Evolutionary conservation across 2,329 filamentous ascomycete species (phyloP).

Genomic region (Bipolaris bicolor): DNA sequence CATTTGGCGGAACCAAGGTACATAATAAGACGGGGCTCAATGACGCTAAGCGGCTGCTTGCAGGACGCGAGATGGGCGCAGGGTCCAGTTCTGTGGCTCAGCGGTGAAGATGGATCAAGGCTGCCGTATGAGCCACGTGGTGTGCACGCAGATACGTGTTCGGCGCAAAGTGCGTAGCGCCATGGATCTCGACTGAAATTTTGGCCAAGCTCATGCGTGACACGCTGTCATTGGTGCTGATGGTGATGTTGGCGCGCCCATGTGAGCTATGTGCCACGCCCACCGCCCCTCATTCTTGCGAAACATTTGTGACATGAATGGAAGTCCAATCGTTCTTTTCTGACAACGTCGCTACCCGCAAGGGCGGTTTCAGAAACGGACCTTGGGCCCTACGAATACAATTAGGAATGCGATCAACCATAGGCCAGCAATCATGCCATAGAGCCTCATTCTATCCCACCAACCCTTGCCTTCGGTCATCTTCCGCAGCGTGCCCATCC

Average conservation of each 20-base stretch:
- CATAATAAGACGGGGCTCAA: constrained; percentile 16
- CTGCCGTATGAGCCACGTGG: not conserved
- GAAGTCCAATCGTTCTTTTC: not conserved
- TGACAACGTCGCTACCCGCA: not conserved
- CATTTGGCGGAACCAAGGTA: constrained; percentile 2
- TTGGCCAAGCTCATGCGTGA: constrained; percentile 1
- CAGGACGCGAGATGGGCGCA: constrained; percentile 26
- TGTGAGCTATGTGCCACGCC: constrained; percentile 2
- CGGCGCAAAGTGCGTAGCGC: not conserved
- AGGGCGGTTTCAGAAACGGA: constrained; percentile 68
- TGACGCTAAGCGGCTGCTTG: constrained; percentile 29
- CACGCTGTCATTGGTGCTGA: constrained; percentile 3
- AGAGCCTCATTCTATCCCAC: constrained; percentile 83
- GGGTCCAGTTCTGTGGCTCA: constrained; percentile 24
- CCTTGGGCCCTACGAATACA: constrained; percentile 85
- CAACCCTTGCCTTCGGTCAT: constrained; percentile 90
- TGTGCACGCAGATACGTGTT: constrained; percentile 6
- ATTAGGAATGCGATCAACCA: constrained; percentile 79
- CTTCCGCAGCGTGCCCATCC: constrained; percentile 76
- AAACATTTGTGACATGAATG: not conserved
- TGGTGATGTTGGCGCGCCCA: not conserved
- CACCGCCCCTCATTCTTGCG: not conserved
- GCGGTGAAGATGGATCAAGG: constrained; percentile 7
- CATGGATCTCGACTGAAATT: constrained; percentile 1
- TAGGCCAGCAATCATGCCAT: constrained; percentile 80